phyloP scores from a whole-genome alignment of 169 alveolate species.

The Babesia microti region DNA sequence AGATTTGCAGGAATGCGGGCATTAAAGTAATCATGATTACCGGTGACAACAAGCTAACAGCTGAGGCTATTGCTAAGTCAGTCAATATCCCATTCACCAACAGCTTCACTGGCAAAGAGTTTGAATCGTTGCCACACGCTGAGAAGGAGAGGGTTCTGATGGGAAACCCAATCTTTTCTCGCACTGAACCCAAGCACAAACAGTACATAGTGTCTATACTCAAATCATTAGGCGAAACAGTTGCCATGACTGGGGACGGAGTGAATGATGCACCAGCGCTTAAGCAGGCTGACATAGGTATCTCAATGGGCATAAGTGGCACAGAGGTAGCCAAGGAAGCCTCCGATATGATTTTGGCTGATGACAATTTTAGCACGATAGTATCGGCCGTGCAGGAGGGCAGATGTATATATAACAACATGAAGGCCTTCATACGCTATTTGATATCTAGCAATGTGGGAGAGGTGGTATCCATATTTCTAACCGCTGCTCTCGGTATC shows the following conservation, averaged over 20 bases:
- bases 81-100: conserved; percentile 74
- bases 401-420: conserved; percentile 93
- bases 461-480: conserved; percentile 97
- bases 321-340: conserved; percentile 99
- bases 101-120: conserved; percentile 84
- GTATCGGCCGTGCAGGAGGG: conserved; percentile 99
- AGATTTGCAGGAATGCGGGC: conserved; percentile 91
- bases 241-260: conserved; percentile 99
- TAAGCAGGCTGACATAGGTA: conserved; percentile 95
- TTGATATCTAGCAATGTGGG: conserved; percentile 97
- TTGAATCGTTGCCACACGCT: conserved; percentile 73
- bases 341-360: conserved; percentile 97
- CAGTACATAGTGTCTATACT: conserved; percentile 88
- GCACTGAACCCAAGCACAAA: conserved; percentile 98
- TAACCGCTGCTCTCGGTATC: conserved; percentile 95
- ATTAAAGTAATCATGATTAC: conserved; percentile 98
- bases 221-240: conserved; percentile 84
- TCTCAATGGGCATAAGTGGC: conserved; percentile 98
- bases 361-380: conserved; percentile 96
- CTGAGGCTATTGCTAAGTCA: conserved; percentile 94
- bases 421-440: conserved; percentile 96
- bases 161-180: conserved; percentile 86
- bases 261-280: conserved; percentile 99
- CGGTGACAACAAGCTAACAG: conserved; percentile 96
- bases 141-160: conserved; percentile 60